Evolutionary conservation across 2,329 filamentous ascomycete genomes (phyloP), one percentile per base, ranked within the genome.

Genomic region (Phialophora verrucosa): DNA sequence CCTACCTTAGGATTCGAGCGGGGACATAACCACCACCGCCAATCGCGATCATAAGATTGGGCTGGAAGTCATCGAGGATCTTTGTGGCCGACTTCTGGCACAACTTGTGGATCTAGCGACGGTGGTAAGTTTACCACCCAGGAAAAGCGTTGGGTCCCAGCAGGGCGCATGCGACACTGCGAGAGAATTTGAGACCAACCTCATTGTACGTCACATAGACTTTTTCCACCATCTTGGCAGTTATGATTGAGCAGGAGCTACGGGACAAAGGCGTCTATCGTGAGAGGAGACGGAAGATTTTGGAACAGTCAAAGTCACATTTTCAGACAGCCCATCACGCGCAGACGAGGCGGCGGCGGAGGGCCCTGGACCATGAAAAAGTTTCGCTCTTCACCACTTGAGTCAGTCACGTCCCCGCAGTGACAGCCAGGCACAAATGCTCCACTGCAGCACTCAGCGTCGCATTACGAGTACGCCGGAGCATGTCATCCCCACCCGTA

Each of bases 1-100:
- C 62, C 67, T 81, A 87, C 83, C 95, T 92, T 71, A 99, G 87
- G 79, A 99, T 99, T 74, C 95, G 91, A 54, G 95, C 95, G 68
- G 95, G 95, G 49, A 99, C 93, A 81, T 97, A 99, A 75, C 95
- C 95, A 75, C 95, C 95, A 71, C 95, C 95, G 74, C 95, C 95
- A 78, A 98, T 98, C 77, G 95, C 95, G 79, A 99, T 96, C 86
- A 99, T 97, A 74, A 99, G 91, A 79, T 97, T 92, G 47, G 95
- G 95, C 78, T 92, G 86, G 85, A 97, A 93, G 17, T 91, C 88
- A 77, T 89, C 83, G 74, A 99, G 88, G 78, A 98, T 96, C 74
- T 84, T 83, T 70, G 88, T 85, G 47, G 93, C 95, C 20, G 92
- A 88, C 77, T 90, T 85, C 82, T 97, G 91, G 85, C 95, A 99